Evolutionary conservation across 352 stramenopile genomes (phyloP), one percentile per base, ranked within the genome.

Genomic region (Halophytophthora batemanensis): DNA sequence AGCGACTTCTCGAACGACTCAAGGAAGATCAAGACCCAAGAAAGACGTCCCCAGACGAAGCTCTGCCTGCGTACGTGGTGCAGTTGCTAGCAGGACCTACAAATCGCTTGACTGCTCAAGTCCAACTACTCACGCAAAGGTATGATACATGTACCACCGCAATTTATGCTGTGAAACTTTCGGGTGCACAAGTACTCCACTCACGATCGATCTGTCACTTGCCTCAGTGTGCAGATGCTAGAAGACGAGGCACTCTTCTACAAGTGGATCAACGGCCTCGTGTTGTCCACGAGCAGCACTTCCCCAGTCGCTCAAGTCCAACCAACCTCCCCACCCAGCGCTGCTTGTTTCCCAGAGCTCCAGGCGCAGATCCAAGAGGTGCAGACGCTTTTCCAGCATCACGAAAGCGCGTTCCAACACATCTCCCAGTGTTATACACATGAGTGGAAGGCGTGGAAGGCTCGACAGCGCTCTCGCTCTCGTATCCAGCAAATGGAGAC

Each of bases 191-290:
- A 18, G 58, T 17, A 59, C 37, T 6, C 17, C 34, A 21, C 12
- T 13, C 29, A 35, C 29, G 29, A 13, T 35, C 29, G 13, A 22
- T 12, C 18, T n/a, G 2, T 43, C 19, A 47, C 44, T 13, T 4
- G 38, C 45, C n/a, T n/a, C 39, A 82, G 69, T 25, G 33, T 89
- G 6, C 61, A 86, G 49, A 77, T 86, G 64, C 43, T 77, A 14
- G 65, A 82, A 34, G 64, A 88, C 25, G 73, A 89, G 55, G 64
- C 69, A 33, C 45, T 79, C 8, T 86, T 87, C 14, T 86, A 86
- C 67, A 86, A 88, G 57, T 86, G 74, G 77, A 66, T 86, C 45
- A 86, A 88, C 39, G 56, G 74, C 12, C 44, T 88, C 15, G 56
- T 86, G 6, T 45, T 66, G n/a, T 55, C 49, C 15, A 17, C 70